Percentiles rank a stretch among this genome's conserved stretches.
These are phyloP conservation scores for Verticillium albo-atrum DNA, from an alignment of 2,329 filamentous ascomycete genomes.

Conservation along the genomic window DNA sequence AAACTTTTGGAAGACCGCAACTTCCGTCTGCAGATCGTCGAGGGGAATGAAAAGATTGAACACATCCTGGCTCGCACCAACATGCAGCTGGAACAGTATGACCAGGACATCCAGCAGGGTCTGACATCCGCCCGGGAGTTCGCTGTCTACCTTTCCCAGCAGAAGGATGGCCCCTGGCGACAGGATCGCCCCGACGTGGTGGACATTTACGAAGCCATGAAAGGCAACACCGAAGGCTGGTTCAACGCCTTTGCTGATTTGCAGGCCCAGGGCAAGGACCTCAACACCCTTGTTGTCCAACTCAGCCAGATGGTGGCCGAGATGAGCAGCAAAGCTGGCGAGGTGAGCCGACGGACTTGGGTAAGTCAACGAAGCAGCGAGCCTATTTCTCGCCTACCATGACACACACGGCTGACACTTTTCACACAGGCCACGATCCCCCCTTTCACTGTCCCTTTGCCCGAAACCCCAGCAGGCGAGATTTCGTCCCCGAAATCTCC, in stretches of 20 bases:
- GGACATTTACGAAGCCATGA: slow-evolving; percentile 84
- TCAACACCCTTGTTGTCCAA: slow-evolving; percentile 66
- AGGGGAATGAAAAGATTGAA: slow-evolving; percentile 87
- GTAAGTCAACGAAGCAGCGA: slow-evolving; percentile 40
- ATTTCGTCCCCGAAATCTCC: slow-evolving; percentile 13
- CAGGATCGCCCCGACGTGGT: slow-evolving; percentile 58
- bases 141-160: slow-evolving; percentile 65
- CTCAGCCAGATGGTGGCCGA: slow-evolving; percentile 75
- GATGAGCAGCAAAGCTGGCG: slow-evolving; percentile 80
- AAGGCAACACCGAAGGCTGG: slow-evolving; percentile 90
- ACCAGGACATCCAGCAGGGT: slow-evolving; percentile 76
- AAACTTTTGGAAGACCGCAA: slow-evolving; percentile 79
- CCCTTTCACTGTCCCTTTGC: slow-evolving; percentile 14
- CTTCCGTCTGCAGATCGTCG: slow-evolving; percentile 77
- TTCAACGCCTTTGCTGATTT: slow-evolving; percentile 73
- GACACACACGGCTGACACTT: background rate
- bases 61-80: slow-evolving; percentile 81
- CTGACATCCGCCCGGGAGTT: slow-evolving; percentile 73
- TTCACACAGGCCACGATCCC: slow-evolving; percentile 11
- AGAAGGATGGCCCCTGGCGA: slow-evolving; percentile 58
- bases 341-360: slow-evolving; percentile 74
- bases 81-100: slow-evolving; percentile 67
- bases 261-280: slow-evolving; percentile 64
- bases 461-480: slow-evolving; percentile 10
- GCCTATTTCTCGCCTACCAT: background rate